Percentiles rank a stretch among this genome's conserved stretches.
Conservation (phyloP, 2,329 filamentous ascomycete genomes). For the Teratosphaeria nubilosa region DNA sequence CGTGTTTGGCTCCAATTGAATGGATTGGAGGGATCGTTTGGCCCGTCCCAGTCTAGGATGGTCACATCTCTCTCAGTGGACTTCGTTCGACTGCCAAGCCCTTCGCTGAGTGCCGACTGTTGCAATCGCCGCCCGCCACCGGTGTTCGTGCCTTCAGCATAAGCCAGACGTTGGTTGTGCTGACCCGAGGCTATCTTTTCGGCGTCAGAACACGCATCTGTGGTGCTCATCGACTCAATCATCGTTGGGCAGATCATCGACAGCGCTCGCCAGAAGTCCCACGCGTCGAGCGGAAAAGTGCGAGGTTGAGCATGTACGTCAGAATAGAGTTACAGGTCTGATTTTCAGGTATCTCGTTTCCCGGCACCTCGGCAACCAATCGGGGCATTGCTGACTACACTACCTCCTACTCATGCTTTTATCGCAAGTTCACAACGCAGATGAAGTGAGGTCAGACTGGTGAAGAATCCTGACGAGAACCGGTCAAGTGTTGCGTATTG, state of each 20-base stretch:
- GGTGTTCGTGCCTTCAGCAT: background rate
- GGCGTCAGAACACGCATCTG: background rate
- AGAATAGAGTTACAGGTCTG: background rate
- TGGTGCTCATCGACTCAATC: background rate
- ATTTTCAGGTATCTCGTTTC: no score
- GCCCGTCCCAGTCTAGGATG: slow-evolving; percentile 41
- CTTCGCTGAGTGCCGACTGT: background rate
- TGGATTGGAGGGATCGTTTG: slow-evolving; percentile 32
- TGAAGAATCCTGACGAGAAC: no score
- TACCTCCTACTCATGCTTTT: no score
- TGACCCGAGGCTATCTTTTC: background rate
- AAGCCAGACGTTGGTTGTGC: background rate
- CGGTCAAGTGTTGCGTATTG: background rate
- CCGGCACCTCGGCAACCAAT: background rate
- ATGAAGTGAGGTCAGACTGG: no score
- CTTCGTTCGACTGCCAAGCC: background rate
- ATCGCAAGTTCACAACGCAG: no score
- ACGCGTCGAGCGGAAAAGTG: background rate
- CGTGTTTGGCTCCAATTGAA: slow-evolving; percentile 23
- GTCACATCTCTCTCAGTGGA: slow-evolving; percentile 6
- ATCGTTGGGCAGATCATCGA: no score
- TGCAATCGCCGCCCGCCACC: background rate
- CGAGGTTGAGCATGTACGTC: background rate
- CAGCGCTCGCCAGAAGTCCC: no score
- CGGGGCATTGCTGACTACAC: background rate